Percentiles rank a stretch among this genome's conserved stretches.
Evolutionary conservation across 2,329 filamentous ascomycete genomes (phyloP).

Genomic region (Cercospora zeina): DNA sequence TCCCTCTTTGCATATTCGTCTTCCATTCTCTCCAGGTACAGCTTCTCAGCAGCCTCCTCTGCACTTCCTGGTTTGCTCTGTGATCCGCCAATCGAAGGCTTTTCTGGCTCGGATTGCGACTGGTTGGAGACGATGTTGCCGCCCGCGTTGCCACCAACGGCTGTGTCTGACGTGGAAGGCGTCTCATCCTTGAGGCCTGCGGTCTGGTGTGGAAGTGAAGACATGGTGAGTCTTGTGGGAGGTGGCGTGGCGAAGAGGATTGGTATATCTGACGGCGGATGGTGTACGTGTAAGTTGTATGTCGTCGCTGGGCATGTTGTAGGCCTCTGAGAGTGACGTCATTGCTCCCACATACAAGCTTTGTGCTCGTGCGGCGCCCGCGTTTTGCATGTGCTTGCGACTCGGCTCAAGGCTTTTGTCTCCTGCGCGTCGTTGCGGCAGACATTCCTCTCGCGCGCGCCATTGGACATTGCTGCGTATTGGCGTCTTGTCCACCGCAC

Average conservation of each 20-base stretch:
- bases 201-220: slow-evolving; percentile 28
- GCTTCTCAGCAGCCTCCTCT: slow-evolving; percentile 40
- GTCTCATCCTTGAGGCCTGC: slow-evolving; percentile 30
- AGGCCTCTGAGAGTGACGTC: neutral
- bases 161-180: slow-evolving; percentile 35
- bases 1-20: slow-evolving; percentile 50
- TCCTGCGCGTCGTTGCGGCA: neutral
- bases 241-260: neutral
- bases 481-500: neutral
- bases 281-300: neutral
- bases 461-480: neutral
- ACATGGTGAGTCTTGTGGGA: slow-evolving; percentile 12
- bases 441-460: neutral
- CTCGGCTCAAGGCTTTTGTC: neutral
- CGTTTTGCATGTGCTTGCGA: slow-evolving; percentile 7
- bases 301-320: neutral
- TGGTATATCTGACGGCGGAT: neutral
- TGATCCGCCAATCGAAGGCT: slow-evolving; percentile 31
- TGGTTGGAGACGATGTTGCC: slow-evolving; percentile 30
- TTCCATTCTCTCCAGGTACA: slow-evolving; percentile 47
- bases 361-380: slow-evolving; percentile 8
- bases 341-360: neutral
- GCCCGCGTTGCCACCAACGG: slow-evolving; percentile 25
- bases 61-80: slow-evolving; percentile 37
- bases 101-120: slow-evolving; percentile 24